Evolutionary conservation across 1,139 yeast species (phyloP).

Genomic region (Sugiyamaella novakii): DNA sequence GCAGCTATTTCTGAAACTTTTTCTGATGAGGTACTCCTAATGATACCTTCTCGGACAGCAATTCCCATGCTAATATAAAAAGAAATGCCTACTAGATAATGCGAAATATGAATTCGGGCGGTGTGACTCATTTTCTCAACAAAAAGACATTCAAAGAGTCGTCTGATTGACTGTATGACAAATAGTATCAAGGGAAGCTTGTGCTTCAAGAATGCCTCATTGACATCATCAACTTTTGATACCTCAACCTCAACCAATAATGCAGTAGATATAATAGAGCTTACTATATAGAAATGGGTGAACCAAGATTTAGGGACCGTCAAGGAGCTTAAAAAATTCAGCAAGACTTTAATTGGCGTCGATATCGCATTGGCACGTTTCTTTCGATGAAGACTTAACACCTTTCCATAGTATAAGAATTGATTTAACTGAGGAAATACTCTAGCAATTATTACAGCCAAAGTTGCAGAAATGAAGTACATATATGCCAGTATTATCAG

Average conservation of each 20-base stretch:
- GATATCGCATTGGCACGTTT: not conserved
- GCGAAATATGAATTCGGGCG: constrained; percentile 66
- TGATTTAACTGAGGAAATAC: constrained; percentile 30
- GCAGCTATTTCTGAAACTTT: not conserved
- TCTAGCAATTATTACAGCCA: constrained; percentile 36
- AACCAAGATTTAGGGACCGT: constrained; percentile 54
- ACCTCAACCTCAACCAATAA: constrained; percentile 8
- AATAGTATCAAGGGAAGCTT: constrained; percentile 30
- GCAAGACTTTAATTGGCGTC: not conserved
- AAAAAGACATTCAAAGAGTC: constrained; percentile 61
- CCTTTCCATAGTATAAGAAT: constrained; percentile 37
- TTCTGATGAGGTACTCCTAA: not conserved
- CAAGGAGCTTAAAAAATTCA: not conserved
- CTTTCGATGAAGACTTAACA: constrained; percentile 15
- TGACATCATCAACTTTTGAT: constrained; percentile 20
- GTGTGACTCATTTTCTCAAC: constrained; percentile 51
- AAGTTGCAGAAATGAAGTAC: constrained; percentile 8
- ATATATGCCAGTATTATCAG: not conserved
- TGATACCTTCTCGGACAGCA: not conserved
- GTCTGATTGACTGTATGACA: constrained; percentile 61
- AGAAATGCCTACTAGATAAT: constrained; percentile 70
- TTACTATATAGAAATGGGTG: constrained; percentile 47
- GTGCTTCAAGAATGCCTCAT: constrained; percentile 18
- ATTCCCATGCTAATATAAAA: constrained; percentile 56
- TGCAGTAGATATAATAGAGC: constrained; percentile 20